These are phyloP conservation scores for Carex scoparia DNA, from an alignment of 176 grass and related monocot genomes.

Conservation along the genomic window DNA sequence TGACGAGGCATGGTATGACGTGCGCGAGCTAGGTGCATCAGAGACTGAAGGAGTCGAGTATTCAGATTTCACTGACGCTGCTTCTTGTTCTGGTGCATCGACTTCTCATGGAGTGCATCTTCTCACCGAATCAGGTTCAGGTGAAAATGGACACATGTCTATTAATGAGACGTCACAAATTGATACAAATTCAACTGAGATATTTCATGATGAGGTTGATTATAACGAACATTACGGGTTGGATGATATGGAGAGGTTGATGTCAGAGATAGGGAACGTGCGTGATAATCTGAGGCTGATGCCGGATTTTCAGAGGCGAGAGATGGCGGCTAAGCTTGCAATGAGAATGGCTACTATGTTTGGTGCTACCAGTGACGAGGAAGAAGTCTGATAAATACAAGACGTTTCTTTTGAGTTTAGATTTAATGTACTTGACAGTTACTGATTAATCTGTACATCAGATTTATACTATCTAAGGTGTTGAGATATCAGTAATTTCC, in stretches of 20 bases:
- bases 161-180: neutral
- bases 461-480: neutral
- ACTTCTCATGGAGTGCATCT: slow-evolving; percentile 12
- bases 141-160: slow-evolving; percentile 12
- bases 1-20: slow-evolving; percentile 62
- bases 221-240: slow-evolving; percentile 66
- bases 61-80: slow-evolving; percentile 25
- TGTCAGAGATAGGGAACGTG: slow-evolving; percentile 85
- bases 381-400: slow-evolving; percentile 31
- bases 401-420: neutral
- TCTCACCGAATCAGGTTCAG: slow-evolving; percentile 17
- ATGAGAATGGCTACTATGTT: slow-evolving; percentile 95
- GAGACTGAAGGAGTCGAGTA: slow-evolving; percentile 36
- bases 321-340: slow-evolving; percentile 79
- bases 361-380: slow-evolving; percentile 55
- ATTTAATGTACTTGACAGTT: neutral
- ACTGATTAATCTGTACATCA: neutral
- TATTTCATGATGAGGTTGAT: slow-evolving; percentile 25
- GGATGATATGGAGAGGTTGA: slow-evolving; percentile 71
- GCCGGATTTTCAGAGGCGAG: slow-evolving; percentile 84
- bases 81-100: slow-evolving; percentile 1
- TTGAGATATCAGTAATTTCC: neutral
- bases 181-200: slow-evolving; percentile 7
- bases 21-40: slow-evolving; percentile 41
- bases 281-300: slow-evolving; percentile 78